These are phyloP conservation scores for Nemania abortiva DNA, from an alignment of 2,329 filamentous ascomycete genomes.

Conservation along the genomic window DNA sequence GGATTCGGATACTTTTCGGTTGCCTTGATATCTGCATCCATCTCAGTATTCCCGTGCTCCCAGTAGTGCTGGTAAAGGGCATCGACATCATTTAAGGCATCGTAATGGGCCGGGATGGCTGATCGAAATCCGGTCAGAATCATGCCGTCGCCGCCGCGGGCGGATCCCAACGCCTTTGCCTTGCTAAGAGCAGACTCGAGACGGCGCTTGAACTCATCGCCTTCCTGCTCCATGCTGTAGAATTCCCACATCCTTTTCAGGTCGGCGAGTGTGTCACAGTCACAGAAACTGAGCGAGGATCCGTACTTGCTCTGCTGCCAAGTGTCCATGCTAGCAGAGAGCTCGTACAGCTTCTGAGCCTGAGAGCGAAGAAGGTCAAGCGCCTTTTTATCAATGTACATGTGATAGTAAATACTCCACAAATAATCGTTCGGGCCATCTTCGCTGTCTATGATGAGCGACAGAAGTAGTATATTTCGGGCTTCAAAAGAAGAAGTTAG, in stretches of 20 bases:
- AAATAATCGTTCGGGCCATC: slow-evolving; percentile 46
- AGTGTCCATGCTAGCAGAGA: slow-evolving; percentile 54
- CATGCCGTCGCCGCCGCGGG: background rate
- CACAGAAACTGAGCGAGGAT: slow-evolving; percentile 60
- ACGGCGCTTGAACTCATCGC: slow-evolving; percentile 23
- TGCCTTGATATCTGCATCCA: slow-evolving; percentile 32
- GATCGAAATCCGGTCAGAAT: slow-evolving; percentile 48
- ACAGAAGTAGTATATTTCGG: slow-evolving; percentile 64
- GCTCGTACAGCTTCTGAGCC: slow-evolving; percentile 56
- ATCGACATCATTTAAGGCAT: slow-evolving; percentile 43
- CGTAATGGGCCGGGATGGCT: slow-evolving; percentile 52
- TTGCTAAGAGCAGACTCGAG: slow-evolving; percentile 24
- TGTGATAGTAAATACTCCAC: slow-evolving; percentile 69
- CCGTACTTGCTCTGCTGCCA: slow-evolving; percentile 63
- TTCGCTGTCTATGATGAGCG: slow-evolving; percentile 61
- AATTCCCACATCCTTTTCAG: slow-evolving; percentile 58
- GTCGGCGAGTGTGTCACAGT: slow-evolving; percentile 58
- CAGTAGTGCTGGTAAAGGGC: slow-evolving; percentile 52
- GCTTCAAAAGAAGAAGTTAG: slow-evolving; percentile 53
- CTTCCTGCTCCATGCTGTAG: slow-evolving; percentile 39
- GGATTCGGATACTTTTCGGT: slow-evolving; percentile 56
- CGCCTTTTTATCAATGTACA: slow-evolving; percentile 58
- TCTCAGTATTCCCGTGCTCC: slow-evolving; percentile 49
- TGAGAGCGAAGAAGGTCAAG: slow-evolving; percentile 57
- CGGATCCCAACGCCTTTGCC: background rate